phyloP scores from a whole-genome alignment of 768 basidiomycete species.

The Russula compacta region DNA sequence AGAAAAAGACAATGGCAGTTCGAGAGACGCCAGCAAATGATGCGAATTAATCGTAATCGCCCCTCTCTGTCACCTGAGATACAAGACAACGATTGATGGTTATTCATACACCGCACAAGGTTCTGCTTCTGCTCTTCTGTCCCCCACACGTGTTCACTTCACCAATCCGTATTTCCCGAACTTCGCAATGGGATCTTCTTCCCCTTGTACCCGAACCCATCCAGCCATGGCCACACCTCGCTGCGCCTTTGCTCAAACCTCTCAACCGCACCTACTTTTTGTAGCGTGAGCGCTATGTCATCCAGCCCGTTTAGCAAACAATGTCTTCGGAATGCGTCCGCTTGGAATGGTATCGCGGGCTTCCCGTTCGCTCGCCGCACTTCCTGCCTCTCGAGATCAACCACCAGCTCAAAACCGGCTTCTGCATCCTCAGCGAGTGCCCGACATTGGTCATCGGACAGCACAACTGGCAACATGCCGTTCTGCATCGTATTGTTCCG shows the following conservation, averaged over 20 bases:
- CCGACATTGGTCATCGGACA: constrained; percentile 40
- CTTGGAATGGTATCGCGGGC: constrained; percentile 61
- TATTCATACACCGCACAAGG: not conserved
- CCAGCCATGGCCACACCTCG: constrained; percentile 87
- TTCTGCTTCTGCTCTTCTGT: no score
- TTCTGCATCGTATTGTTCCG: constrained; percentile 57
- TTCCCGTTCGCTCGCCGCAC: constrained; percentile 58
- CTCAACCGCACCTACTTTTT: constrained; percentile 62
- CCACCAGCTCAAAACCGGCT: constrained; percentile 42
- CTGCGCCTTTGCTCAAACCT: constrained; percentile 74
- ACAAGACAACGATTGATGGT: not conserved
- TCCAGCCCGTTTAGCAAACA: constrained; percentile 94
- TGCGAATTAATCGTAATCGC: not conserved
- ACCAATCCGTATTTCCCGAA: constrained; percentile 68
- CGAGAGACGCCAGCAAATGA: not conserved
- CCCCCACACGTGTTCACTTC: constrained; percentile 18
- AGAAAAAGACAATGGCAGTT: not conserved
- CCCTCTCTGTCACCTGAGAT: not conserved
- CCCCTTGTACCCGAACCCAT: constrained; percentile 87
- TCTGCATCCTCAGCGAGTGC: constrained; percentile 43
- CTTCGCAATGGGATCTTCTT: constrained; percentile 54
- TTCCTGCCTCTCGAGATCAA: constrained; percentile 53
- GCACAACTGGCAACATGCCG: constrained; percentile 49
- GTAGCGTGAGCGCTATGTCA: constrained; percentile 91
- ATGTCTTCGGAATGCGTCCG: constrained; percentile 87